Evolutionary conservation across 345 rosid genomes (phyloP), one percentile per base, ranked within the genome.

Genomic region (Gossypium longicalyx): DNA sequence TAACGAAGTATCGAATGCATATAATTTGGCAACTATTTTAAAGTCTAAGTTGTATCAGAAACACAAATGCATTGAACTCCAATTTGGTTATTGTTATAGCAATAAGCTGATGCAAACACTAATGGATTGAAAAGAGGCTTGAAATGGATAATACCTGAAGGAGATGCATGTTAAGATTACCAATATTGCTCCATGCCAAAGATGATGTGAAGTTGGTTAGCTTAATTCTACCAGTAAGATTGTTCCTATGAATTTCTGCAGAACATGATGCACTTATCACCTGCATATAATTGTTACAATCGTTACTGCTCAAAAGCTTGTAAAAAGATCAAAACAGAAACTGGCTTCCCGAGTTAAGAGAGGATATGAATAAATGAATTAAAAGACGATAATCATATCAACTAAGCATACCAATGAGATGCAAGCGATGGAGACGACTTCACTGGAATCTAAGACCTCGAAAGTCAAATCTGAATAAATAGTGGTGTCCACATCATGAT

Each of bases 181-280:
- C 97, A 3, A 87, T 52, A 12, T 75, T 82, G 76, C 86, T 89
- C 91, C 91, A 91, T 41, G 82, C 89, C 75, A 82, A 61, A 13
- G 89, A 82, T 54, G 85, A 78, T 29, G 69, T 79, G 73, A 93
- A 83, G 72, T 78, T 74, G 20, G 52, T 69, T 76, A 93, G 48
- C 70, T 73, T 80, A 11, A 89, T 73, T 72, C 76, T 77, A 59
- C 97, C 92, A 2, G 87, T 83, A 68, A 93, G 72, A 67, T 85
- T 86, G 20, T 83, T 86, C 61, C 76, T 17, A 43, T 67, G n/a
- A 25, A 91, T 82, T 75, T 86, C 76, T 27, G 90, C 88, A 20
- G 86, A 80, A 75, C 91, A 76, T 0, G 87, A 83, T 66, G 84
- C 74, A 53, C 54, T 77, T 58, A 89, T 41, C 47, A 70, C 86